Evolutionary conservation across 2,329 filamentous ascomycete species (phyloP).

Genomic region (Pseudopithomyces maydicus): DNA sequence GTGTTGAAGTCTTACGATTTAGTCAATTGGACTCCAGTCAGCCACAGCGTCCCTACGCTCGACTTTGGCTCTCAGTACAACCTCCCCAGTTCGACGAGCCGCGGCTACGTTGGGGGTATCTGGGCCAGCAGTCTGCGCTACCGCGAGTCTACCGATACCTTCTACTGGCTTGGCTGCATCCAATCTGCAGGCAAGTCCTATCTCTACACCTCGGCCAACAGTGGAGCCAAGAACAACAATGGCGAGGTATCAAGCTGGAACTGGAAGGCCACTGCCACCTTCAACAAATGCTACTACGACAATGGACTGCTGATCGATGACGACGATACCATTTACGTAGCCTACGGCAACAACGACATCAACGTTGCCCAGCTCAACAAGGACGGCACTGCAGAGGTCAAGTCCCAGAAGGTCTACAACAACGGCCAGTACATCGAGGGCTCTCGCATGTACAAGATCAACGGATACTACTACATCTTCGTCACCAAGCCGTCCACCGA

Average conservation of each 20-base stretch:
- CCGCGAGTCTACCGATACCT: conserved; percentile 54
- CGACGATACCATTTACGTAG: conserved; percentile 64
- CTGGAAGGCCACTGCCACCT: conserved; percentile 48
- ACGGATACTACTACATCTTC: conserved; percentile 62
- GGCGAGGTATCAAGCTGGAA: conserved; percentile 39
- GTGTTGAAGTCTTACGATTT: conserved; percentile 62
- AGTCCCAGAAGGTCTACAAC: conserved; percentile 52
- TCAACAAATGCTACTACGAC: conserved; percentile 62
- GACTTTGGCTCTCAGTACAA: conserved; percentile 54
- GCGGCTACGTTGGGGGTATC: conserved; percentile 59
- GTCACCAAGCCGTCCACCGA: conserved; percentile 52
- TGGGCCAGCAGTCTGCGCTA: conserved; percentile 63
- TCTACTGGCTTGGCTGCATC: conserved; percentile 65
- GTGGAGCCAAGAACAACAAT: conserved; percentile 42
- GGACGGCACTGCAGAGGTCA: conserved; percentile 55
- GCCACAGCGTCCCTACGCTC: conserved; percentile 45
- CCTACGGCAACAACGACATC: conserved; percentile 58
- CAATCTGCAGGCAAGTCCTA: conserved; percentile 55
- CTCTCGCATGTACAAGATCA: conserved; percentile 62
- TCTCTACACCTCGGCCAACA: conserved; percentile 56
- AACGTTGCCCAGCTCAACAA: conserved; percentile 57
- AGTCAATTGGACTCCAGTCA: conserved; percentile 54
- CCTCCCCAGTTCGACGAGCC: conserved; percentile 46
- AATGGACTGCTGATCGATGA: conserved; percentile 63
- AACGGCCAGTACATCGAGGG: conserved; percentile 54